Conservation (phyloP, 2,329 filamentous ascomycete genomes). For the Cladosporium sp. region DNA sequence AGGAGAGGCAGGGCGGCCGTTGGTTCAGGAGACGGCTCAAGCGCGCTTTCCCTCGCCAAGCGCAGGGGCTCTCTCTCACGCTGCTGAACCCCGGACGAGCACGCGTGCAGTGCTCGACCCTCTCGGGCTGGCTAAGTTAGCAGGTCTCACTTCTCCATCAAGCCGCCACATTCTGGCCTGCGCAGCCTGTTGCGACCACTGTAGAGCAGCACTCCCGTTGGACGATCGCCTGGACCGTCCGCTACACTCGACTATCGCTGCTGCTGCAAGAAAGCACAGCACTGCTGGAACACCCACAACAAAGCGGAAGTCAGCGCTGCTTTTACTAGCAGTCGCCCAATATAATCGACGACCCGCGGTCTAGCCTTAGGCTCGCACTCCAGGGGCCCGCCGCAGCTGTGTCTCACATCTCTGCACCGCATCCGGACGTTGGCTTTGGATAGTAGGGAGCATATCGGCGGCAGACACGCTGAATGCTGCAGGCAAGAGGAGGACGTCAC, state of each 20-base stretch:
- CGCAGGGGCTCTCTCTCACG: conserved; percentile 1
- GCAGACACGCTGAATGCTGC: conserved; percentile 7
- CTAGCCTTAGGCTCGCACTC: background rate
- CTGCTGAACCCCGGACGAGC: background rate
- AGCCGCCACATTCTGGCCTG: conserved; percentile 7
- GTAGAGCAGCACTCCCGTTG: background rate
- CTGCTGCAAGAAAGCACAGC: conserved; percentile 1
- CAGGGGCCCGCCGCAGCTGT: conserved; percentile 8
- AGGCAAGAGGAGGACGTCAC: conserved; percentile 9
- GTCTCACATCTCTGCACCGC: conserved; percentile 7
- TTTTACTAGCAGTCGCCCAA: background rate
- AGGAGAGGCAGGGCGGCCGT: background rate
- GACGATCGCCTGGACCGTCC: background rate
- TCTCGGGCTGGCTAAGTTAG: background rate
- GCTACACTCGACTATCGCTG: background rate
- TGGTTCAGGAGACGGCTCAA: conserved; percentile 7
- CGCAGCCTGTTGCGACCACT: conserved; percentile 3
- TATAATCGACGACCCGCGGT: background rate
- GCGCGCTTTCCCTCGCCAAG: conserved; percentile 5
- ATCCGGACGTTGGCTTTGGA: background rate
- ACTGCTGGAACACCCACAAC: background rate
- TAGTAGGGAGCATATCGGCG: conserved; percentile 8
- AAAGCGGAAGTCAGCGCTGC: background rate
- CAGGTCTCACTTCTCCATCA: conserved; percentile 11
- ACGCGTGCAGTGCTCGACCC: background rate